Evolutionary conservation across 2,329 filamentous ascomycete genomes (phyloP), one percentile per base, ranked within the genome.

Genomic region (Fusarium bulbicola): DNA sequence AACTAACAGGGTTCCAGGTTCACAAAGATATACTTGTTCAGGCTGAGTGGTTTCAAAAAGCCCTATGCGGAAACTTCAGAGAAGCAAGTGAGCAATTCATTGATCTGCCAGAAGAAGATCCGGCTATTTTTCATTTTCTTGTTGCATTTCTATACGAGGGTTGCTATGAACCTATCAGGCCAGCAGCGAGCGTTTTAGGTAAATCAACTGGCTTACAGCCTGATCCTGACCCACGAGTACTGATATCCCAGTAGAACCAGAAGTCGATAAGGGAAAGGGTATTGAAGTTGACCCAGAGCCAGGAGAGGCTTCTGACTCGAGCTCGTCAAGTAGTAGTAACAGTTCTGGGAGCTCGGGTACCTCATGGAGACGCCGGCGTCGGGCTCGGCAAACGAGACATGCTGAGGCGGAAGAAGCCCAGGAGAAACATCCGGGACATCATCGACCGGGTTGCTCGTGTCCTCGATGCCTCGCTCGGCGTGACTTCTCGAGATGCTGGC

Each of bases 71-170:
- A 40, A 79, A 80, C 32, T 88, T 87, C 71, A 81, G 75, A 57
- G 86, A 88, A 73, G 82, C 84, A 5, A 80, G 79, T 26, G 80
- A 83, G 21, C 85, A 87, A 68, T 81, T 82, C 20, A 83, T 88
- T 58, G 81, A 86, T 72, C 78, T 88, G 4, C 86, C 85, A 0
- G 86, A 88, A 64, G 86, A 88, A 66, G 82, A 87, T 69, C 85
- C 86, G 7, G 82, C 83, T 60, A 83, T 86, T 52, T 88, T 88
- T 68, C 85, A 86, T 64, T 86, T 87, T 68, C 77, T 88, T 46
- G 79, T 88, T 40, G 84, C 85, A n/a, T 87, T 83, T 57, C 77
- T 87, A 18, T 87, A 87, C 70, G 85, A 87, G 70, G 82, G 81
- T 26, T 82, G 78, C 61, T 87, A 84, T 70, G 79, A 82, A 7